Evolutionary conservation across 495 filamentous ascomycete genomes (phyloP), one percentile per base, ranked within the genome.

Genomic region (Neurospora tetraspora): DNA sequence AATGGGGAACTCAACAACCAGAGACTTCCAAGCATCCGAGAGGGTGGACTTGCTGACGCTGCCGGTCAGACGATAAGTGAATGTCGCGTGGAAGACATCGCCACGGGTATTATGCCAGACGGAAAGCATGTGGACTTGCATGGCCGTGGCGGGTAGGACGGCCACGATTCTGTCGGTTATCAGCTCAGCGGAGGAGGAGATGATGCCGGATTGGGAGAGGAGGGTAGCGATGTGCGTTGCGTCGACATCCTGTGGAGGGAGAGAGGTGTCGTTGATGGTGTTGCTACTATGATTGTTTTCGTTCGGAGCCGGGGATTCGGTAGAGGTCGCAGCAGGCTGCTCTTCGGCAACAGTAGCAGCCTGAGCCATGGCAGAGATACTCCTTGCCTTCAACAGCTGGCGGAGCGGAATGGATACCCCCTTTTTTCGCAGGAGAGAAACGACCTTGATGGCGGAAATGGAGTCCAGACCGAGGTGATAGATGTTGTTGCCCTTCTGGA

Each of bases 401-500:
- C 91, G 87, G 14, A 93, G 89, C 39, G 84, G 83, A 1, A 93
- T 78, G 5, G 79, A 80, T 4, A 94, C 77, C 0, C 85, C 86
- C 43, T 86, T 81, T 59, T 88, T 89, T 23, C 87, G 86, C 11
- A 94, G 83, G n/a, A 90, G 80, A 0, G 89, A 85, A 31, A 89
- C 87, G 18, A 91, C 85, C 68, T 91, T 90, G 79, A 97, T 94
- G 11, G 93, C 92, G 70, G 91, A 92, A 77, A 98, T 93, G 4
- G 94, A 97, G 78, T 98, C 94, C 42, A 97, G 85, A 8, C 95
- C 94, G 8, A 98, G 85, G 75, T 92, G 89, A 78, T 95, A 96
- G 31, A 97, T 91, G 31, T 87, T 93, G 45, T 89, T 85, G n/a
- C 82, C 80, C 38, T 85, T 85, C 9, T 83, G 79, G 42, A 98